These are phyloP conservation scores for Paramecium octaurelia DNA, from an alignment of 73 alveolate species.

Conservation along the genomic window DNA sequence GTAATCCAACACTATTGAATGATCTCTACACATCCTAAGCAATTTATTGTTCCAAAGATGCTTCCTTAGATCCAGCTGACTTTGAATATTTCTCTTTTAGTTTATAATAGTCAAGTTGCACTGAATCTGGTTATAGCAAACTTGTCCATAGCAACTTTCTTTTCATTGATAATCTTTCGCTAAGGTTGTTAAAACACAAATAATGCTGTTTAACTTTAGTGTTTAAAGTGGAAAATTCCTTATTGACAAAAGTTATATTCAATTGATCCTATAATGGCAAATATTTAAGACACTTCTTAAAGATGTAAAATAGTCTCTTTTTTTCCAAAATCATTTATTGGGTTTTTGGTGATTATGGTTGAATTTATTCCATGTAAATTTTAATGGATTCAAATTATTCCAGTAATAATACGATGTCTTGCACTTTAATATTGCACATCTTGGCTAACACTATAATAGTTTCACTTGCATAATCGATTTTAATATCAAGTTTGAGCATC, in stretches of 20 bases:
- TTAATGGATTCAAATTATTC: slow-evolving; percentile 29
- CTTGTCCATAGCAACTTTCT: background rate
- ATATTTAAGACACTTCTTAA: background rate
- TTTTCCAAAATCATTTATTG: background rate
- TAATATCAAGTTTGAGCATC: slow-evolving; percentile 10
- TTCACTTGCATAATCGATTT: slow-evolving; percentile 39
- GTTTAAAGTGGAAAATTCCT: background rate
- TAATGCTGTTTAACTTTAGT: background rate
- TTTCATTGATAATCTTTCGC: background rate
- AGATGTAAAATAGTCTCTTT: background rate
- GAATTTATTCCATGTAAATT: slow-evolving; percentile 17
- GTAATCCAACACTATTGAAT: slow-evolving; percentile 6
- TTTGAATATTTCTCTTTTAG: slow-evolving; percentile 26
- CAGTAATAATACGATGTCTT: background rate
- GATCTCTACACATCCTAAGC: slow-evolving; percentile 26
- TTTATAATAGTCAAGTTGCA: background rate
- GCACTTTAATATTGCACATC: slow-evolving; percentile 5
- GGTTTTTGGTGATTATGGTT: background rate
- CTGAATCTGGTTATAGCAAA: background rate
- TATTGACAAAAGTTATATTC: background rate
- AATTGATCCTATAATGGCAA: background rate
- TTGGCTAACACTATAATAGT: background rate
- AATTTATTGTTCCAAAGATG: background rate
- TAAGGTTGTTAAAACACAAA: background rate
- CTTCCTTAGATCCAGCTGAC: slow-evolving; percentile 24